Evolutionary conservation across 75 land plant genomes (phyloP).

Genomic region (Picea glauca): DNA sequence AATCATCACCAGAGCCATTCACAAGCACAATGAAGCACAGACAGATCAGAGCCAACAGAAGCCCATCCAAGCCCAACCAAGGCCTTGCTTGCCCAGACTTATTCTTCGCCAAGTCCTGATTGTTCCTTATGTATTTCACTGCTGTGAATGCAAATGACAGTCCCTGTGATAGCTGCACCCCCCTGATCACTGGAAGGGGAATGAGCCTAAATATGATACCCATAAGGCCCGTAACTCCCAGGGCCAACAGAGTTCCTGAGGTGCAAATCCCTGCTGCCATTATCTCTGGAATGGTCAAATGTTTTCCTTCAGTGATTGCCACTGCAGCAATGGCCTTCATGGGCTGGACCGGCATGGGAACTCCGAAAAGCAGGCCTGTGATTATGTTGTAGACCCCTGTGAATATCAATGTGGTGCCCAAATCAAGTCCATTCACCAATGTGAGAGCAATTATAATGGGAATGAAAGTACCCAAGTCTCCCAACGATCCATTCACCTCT

Average conservation of each 20-base stretch:
- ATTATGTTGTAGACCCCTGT: conserved; percentile 75
- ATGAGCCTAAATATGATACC: conserved; percentile 37
- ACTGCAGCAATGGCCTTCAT: conserved; percentile 93
- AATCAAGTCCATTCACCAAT: conserved; percentile 54
- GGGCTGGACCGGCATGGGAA: conserved; percentile 96
- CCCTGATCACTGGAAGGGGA: conserved; percentile 75
- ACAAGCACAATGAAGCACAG: conserved; percentile 54
- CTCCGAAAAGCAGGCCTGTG: conserved; percentile 73
- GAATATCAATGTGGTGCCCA: conserved; percentile 82
- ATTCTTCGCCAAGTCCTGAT: conserved; percentile 55
- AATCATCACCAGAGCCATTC: conserved; percentile 19
- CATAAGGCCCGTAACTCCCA: conserved; percentile 80
- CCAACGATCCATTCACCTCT: conserved; percentile 79
- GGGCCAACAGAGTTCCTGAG: conserved; percentile 33
- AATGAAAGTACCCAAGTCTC: conserved; percentile 84
- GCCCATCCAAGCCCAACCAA: conserved; percentile 79
- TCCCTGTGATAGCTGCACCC: conserved; percentile 86
- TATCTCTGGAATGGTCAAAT: conserved; percentile 61
- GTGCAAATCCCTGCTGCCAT: conserved; percentile 90
- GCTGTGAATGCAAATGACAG: conserved; percentile 74
- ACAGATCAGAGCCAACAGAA: conserved; percentile 50
- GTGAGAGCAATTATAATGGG: conserved; percentile 78
- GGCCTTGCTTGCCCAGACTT: conserved; percentile 45
- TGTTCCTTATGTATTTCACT: conserved; percentile 61
- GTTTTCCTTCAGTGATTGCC: conserved; percentile 39